Evolutionary conservation across 345 rosid species (phyloP), one percentile per base, ranked within the genome.

Genomic region (Camelina laxa): DNA sequence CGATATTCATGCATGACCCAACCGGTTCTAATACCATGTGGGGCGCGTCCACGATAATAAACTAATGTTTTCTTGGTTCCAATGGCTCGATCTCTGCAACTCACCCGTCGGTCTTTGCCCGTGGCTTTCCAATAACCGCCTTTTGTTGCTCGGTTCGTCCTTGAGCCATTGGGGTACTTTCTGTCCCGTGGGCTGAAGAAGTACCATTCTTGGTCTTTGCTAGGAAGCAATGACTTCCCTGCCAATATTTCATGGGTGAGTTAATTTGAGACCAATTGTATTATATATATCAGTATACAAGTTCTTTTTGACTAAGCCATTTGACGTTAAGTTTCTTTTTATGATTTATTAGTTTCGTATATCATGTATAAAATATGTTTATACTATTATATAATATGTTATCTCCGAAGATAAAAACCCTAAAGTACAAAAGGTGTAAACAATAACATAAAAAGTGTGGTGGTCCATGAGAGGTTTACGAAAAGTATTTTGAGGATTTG

Each of bases 1-100:
- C 97, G 96, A 70, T 95, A 95, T 72, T 95, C 99, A 47, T 95
- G 99, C 99, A 91, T 95, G 70, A 95, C 97, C 99, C 99, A 95
- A 67, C 71, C 93, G 0, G 97, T 90, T 45, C 99, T 84, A 42
- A 86, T 69, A n/a, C 99, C 99, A 58, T 95, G 97, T 0, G 99
- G 99, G 0, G 99, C 99, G n/a, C 98, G 84, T 62, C 99, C 99
- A 65, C 97, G 82, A 57, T 94, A 91, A 75, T 91, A 95, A 58
- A 95, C 97, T 24, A 91, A 79, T 68, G 99, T 95, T 87, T 91
- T 95, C 88, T 95, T 95, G 86, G 85, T 87, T 2, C 97, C 99
- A 19, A 95, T 93, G 4, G 97, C 65, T 19, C 85, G 87, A 50
- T 67, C 81, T 60, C 84, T 89, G 4, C 92, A 89, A 74, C 84